Conservation (phyloP, 2,329 filamentous ascomycete species). For the Trichothecium roseum region DNA sequence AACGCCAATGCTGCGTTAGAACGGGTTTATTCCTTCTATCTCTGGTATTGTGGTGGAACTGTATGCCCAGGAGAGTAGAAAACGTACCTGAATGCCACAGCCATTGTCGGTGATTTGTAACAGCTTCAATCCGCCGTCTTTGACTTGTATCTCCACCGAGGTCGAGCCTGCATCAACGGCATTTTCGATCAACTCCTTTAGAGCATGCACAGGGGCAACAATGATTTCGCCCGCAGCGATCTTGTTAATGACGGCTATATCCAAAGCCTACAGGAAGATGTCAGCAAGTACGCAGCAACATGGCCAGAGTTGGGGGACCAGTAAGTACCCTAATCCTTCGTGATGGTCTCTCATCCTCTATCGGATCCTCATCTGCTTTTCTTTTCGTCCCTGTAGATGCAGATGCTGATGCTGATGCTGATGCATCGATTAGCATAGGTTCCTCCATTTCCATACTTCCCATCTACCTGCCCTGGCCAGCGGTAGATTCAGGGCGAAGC, state of each 20-base stretch:
- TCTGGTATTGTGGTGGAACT: neutral
- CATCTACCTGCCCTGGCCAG: conserved; percentile 11
- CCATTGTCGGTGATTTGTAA: conserved; percentile 97
- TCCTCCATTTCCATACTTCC: conserved; percentile 36
- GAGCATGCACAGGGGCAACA: conserved; percentile 86
- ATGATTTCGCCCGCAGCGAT: conserved; percentile 98
- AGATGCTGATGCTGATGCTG: no score
- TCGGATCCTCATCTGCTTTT: conserved; percentile 30
- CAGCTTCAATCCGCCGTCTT: conserved; percentile 89
- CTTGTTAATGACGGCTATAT: conserved; percentile 93
- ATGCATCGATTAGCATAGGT: no score
- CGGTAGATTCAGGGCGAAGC: conserved; percentile 1
- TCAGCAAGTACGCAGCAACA: neutral
- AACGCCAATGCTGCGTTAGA: conserved; percentile 2
- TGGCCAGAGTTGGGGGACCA: neutral
- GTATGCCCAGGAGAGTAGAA: neutral
- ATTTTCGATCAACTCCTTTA: conserved; percentile 96
- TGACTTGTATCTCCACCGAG: conserved; percentile 79
- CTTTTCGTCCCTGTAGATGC: conserved; percentile 32
- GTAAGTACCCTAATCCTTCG: conserved; percentile 38
- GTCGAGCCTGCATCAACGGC: conserved; percentile 96
- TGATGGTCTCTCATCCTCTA: conserved; percentile 19
- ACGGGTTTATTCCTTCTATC: neutral
- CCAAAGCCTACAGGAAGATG: conserved; percentile 52
- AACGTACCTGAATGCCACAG: conserved; percentile 76